Conservation (phyloP, 73 alveolate genomes). For the Tetrahymena borealis region DNA sequence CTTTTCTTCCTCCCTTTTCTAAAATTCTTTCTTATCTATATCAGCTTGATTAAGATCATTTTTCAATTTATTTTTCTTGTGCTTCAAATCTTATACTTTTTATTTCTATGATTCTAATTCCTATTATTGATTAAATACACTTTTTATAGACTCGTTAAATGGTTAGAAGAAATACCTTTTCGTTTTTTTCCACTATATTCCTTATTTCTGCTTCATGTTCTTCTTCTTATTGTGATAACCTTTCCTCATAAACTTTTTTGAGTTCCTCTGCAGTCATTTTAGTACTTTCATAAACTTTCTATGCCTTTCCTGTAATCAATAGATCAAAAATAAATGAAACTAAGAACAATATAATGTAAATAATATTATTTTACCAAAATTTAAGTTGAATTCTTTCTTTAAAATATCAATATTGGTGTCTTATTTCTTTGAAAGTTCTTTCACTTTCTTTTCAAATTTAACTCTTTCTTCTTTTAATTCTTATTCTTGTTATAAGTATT, state of each 20-base stretch:
- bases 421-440: slow-evolving; percentile 53
- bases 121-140: background rate
- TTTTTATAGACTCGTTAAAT: slow-evolving; percentile 12
- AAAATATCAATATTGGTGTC: slow-evolving; percentile 59
- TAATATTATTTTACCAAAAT: slow-evolving; percentile 48
- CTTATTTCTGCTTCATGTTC: slow-evolving; percentile 72
- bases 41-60: slow-evolving; percentile 26
- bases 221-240: slow-evolving; percentile 64
- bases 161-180: slow-evolving; percentile 5
- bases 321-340: too few species aligned
- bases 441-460: slow-evolving; percentile 53
- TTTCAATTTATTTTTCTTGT: slow-evolving; percentile 36
- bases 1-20: slow-evolving; percentile 32
- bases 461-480: slow-evolving; percentile 67
- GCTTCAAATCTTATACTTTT: slow-evolving; percentile 8
- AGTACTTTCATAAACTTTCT: slow-evolving; percentile 58
- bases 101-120: background rate
- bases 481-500: slow-evolving; percentile 66
- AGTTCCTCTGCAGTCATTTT: slow-evolving; percentile 66
- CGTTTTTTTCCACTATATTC: slow-evolving; percentile 47
- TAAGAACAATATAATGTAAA: too few species aligned
- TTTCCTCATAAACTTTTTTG: slow-evolving; percentile 59
- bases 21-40: slow-evolving; percentile 35
- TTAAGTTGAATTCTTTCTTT: slow-evolving; percentile 42
- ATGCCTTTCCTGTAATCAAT: background rate